These are phyloP conservation scores for Pueraria montana DNA, from an alignment of 306 rosid genomes.

Conservation along the genomic window DNA sequence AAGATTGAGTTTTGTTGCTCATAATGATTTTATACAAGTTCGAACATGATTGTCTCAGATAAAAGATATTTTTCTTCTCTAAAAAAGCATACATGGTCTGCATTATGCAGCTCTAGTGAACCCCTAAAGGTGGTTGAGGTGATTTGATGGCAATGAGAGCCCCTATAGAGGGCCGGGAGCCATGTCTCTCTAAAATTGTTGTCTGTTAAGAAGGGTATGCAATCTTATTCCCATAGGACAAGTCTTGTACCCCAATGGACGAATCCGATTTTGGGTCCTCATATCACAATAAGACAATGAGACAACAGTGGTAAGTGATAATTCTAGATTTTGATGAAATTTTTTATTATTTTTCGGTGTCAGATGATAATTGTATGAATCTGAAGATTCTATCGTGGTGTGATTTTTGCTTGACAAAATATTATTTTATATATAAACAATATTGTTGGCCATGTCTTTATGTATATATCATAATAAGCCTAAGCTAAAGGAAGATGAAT, in stretches of 20 bases:
- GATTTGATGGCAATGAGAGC: slow-evolving; percentile 41
- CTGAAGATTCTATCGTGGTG: neutral
- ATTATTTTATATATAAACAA: neutral
- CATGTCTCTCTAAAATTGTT: slow-evolving; percentile 24
- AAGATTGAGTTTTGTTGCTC: no score
- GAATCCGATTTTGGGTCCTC: slow-evolving; percentile 49
- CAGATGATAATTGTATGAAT: slow-evolving; percentile 20
- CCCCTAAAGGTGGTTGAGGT: slow-evolving; percentile 13
- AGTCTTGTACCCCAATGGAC: slow-evolving; percentile 5
- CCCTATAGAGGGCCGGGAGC: neutral
- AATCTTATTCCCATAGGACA: slow-evolving; percentile 39
- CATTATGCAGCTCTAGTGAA: neutral
- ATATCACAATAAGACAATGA: slow-evolving; percentile 12
- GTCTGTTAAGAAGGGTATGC: slow-evolving; percentile 30
- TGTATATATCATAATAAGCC: neutral
- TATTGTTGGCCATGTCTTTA: neutral
- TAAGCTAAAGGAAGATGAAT: neutral
- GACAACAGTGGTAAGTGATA: neutral
- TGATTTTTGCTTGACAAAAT: neutral
- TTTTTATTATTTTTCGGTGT: neutral
- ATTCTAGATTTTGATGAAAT: neutral
- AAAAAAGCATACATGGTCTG: neutral
- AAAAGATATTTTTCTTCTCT: no score
- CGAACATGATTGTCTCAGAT: no score
- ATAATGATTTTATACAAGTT: no score